phyloP scores from a whole-genome alignment of 306 rosid species.

The Dalbergia cultrata region DNA sequence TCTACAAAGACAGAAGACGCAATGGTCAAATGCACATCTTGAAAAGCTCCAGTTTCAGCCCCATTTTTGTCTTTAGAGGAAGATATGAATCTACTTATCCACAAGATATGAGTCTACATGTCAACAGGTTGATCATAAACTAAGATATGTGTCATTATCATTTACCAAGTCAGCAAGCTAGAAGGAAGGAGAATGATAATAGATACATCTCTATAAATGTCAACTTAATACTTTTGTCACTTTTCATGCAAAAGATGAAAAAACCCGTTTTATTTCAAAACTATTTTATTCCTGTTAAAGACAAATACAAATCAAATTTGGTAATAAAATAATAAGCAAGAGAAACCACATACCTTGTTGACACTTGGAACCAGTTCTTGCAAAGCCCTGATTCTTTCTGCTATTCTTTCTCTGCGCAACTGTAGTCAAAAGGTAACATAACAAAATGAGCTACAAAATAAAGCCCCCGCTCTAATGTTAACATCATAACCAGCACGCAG shows the following conservation, averaged over 20 bases:
- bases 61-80: conserved; percentile 4
- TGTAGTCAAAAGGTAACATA: conserved; percentile 49
- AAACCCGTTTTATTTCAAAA: conserved; percentile 6
- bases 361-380: conserved; percentile 11
- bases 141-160: conserved; percentile 6
- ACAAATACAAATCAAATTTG: conserved; percentile 31
- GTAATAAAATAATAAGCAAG: conserved; percentile 32
- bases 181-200: neutral
- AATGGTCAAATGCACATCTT: conserved; percentile 24
- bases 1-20: conserved; percentile 19
- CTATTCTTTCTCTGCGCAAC: conserved; percentile 99
- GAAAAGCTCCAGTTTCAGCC: conserved; percentile 22
- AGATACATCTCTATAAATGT: conserved; percentile 17
- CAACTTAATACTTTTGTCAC: neutral
- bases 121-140: conserved; percentile 21
- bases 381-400: conserved; percentile 96
- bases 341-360: neutral
- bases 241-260: conserved; percentile 11
- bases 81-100: conserved; percentile 9
- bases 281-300: conserved; percentile 8
- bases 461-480: conserved; percentile 8
- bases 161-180: neutral
- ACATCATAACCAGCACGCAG: conserved; percentile 23
- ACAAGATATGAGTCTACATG: conserved; percentile 1
- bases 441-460: conserved; percentile 8